Evolutionary conservation across 306 rosid species (phyloP).

Genomic region (Hippophae rhamnoides): DNA sequence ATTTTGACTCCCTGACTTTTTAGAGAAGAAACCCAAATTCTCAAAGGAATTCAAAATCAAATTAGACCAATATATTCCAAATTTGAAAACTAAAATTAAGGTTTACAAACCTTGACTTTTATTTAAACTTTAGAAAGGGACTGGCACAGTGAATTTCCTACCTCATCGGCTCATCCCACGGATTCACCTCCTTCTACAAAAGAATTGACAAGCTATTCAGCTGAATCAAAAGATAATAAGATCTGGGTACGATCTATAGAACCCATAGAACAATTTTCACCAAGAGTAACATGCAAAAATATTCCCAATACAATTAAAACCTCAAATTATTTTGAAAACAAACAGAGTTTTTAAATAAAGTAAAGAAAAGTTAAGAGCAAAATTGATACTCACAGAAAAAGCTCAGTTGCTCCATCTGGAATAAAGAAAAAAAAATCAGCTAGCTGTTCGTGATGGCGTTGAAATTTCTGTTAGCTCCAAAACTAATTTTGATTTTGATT

Average conservation of each 20-base stretch:
- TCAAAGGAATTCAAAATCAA: slow-evolving; percentile 17
- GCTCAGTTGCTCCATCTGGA: no score
- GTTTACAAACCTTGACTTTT: slow-evolving; percentile 40
- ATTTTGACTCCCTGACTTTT: slow-evolving; percentile 14
- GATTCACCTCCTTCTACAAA: slow-evolving; percentile 15
- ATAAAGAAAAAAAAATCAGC: no score
- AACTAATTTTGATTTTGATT: no score
- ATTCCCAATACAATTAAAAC: slow-evolving; percentile 12
- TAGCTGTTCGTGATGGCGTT: no score
- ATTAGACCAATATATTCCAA: slow-evolving; percentile 10
- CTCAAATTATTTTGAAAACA: background rate
- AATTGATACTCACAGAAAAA: no score
- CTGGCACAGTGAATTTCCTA: slow-evolving; percentile 15
- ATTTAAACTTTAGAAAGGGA: slow-evolving; percentile 22
- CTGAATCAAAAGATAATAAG: slow-evolving; percentile 51
- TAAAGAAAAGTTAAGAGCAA: no score
- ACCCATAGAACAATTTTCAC: slow-evolving; percentile 31
- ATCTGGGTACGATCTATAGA: slow-evolving; percentile 71
- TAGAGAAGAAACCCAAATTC: slow-evolving; percentile 19
- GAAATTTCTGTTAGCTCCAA: no score
- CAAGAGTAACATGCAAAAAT: slow-evolving; percentile 28
- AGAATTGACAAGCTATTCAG: slow-evolving; percentile 21
- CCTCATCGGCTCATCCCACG: slow-evolving; percentile 11
- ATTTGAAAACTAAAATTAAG: slow-evolving; percentile 9
- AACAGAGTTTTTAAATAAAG: no score